Evolutionary conservation across 1,284 basidiomycete species (phyloP), one percentile per base, ranked within the genome.

Genomic region (Ceratobasidium sp.): DNA sequence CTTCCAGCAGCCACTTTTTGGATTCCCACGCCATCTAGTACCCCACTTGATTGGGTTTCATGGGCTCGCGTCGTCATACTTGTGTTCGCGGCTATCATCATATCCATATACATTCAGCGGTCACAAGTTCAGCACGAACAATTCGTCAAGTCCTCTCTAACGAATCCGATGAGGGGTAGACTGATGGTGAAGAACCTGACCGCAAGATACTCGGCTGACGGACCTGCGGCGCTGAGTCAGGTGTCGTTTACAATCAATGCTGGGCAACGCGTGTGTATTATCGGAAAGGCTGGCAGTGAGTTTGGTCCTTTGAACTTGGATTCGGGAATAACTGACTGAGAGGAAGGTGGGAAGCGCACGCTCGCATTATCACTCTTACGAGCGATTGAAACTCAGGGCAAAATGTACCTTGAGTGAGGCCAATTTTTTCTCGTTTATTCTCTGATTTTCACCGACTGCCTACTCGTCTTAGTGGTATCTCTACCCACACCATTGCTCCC

Each of bases 361-460:
- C 60, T 75, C 15, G 60, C 60, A 5, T 15, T 75, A 39, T 46
- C 72, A 28, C 46, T 75, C 23, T 66, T 66, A n/a, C 20, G 72
- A 40, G 44, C 20, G 15, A 66, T 66, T 55, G 49, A 44, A 4
- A 75, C 72, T 5, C 40, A 51, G 5, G 72, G 72, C 3, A 64
- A 64, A 18, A 56, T 75, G 13, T 75, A 53, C 39, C 63, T 51
- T 18, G 72, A 75, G 72, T 75, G 40, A 58, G 71, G 40, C n/a
- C 20, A 10, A 4, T 46, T 51, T 12, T 23, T 46, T 10, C n/a
- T 66, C 42, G n/a, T 61, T 73, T 28, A n/a, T 23, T 51, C 15
- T 23, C 44, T 2, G 2, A 51, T 61, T 4, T 20, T 51, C 9
- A 28, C 23, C 53, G 20, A 55, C 18, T 12, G 10, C 12, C 15